Evolutionary conservation across 768 basidiomycete genomes (phyloP).

Genomic region (Pleurotus platypus): DNA sequence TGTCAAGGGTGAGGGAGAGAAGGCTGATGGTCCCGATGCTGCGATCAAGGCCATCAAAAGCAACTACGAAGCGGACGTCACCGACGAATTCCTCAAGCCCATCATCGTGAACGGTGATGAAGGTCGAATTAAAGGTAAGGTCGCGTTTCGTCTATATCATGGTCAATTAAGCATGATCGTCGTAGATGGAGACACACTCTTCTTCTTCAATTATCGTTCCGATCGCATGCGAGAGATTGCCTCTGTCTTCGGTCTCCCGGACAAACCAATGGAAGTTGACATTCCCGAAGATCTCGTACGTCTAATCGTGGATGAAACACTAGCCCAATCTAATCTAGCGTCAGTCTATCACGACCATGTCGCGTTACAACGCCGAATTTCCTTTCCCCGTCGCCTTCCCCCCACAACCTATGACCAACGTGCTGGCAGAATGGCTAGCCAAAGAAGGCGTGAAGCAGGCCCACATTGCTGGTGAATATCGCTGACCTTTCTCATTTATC

Average conservation of each 20-base stretch:
- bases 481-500: neutral
- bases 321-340: neutral
- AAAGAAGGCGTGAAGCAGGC: slow-evolving; percentile 80
- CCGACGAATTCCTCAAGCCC: slow-evolving; percentile 95
- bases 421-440: slow-evolving; percentile 88
- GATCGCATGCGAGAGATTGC: slow-evolving; percentile 93
- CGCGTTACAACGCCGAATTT: slow-evolving; percentile 87
- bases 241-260: slow-evolving; percentile 74
- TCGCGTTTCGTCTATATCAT: neutral
- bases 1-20: slow-evolving; percentile 63
- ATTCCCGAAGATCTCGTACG: slow-evolving; percentile 79
- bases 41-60: slow-evolving; percentile 64
- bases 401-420: slow-evolving; percentile 92
- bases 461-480: slow-evolving; percentile 71
- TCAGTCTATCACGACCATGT: slow-evolving; percentile 90
- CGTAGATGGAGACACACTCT: slow-evolving; percentile 81
- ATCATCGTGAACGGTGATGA: slow-evolving; percentile 82
- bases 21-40: slow-evolving; percentile 46
- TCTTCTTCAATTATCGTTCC: slow-evolving; percentile 97
- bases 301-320: slow-evolving; percentile 1
- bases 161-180: neutral
- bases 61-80: slow-evolving; percentile 83
- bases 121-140: slow-evolving; percentile 75
- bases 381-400: slow-evolving; percentile 90
- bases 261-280: slow-evolving; percentile 81